Evolutionary conservation across 495 filamentous ascomycete species (phyloP).

Genomic region (Achaetomiella virescens): DNA sequence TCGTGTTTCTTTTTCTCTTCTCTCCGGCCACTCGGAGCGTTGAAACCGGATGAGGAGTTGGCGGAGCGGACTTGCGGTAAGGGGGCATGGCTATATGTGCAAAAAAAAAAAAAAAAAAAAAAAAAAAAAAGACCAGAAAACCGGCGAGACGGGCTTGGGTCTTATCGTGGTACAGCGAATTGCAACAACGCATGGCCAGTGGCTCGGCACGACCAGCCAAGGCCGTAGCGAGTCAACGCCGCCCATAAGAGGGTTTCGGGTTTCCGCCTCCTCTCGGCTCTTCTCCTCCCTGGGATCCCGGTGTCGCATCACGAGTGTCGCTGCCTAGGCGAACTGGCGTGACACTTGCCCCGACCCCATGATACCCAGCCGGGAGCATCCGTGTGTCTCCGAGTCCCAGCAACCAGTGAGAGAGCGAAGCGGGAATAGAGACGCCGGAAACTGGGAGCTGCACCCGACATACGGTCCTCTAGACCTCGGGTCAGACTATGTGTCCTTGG

Average conservation of each 20-base stretch:
- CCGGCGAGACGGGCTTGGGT: background rate
- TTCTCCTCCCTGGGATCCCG: background rate
- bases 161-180: conserved; percentile 20
- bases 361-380: background rate
- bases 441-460: background rate
- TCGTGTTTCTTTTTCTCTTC: background rate
- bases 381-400: too few species aligned
- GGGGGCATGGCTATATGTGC: conserved; percentile 1
- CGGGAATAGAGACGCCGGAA: background rate
- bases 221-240: background rate
- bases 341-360: conserved; percentile 18
- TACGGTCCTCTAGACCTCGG: background rate
- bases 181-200: background rate
- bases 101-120: background rate
- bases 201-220: conserved; percentile 11
- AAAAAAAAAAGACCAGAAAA: background rate
- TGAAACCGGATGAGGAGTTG: background rate
- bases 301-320: background rate
- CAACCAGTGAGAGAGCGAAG: background rate
- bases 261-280: background rate
- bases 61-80: conserved; percentile 6
- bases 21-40: background rate
- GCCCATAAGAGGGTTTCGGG: background rate
- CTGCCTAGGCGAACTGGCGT: conserved; percentile 19
- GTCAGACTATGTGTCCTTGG: background rate